Conservation (phyloP, 139 green algal genomes). For the Bryopsis sp. region DNA sequence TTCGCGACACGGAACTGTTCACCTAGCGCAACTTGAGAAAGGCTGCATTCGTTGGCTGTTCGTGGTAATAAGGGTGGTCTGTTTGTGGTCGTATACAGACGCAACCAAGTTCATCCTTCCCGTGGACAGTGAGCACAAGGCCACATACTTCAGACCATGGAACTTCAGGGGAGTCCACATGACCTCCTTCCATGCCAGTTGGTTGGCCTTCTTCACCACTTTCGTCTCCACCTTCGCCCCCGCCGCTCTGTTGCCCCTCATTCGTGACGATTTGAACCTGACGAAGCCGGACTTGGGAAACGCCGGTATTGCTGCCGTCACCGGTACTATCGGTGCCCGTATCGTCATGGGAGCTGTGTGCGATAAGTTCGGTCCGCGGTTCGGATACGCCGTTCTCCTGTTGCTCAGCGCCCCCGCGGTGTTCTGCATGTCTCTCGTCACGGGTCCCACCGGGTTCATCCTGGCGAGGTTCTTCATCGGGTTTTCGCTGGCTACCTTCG, state of each 20-base stretch:
- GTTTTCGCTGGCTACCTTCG: constrained; percentile 73
- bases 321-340: constrained; percentile 38
- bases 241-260: constrained; percentile 51
- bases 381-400: constrained; percentile 42
- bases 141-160: constrained; percentile 6
- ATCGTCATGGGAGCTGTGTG: constrained; percentile 51
- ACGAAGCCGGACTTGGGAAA: constrained; percentile 37
- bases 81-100: too few relatives aligned
- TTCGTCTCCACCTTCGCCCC: constrained; percentile 69
- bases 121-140: constrained; percentile 20
- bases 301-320: constrained; percentile 40
- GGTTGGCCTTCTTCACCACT: constrained; percentile 64
- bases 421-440: constrained; percentile 59
- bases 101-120: constrained; percentile 15
- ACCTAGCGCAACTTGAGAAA: too few relatives aligned
- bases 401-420: constrained; percentile 48
- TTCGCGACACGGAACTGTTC: too few relatives aligned
- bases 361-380: constrained; percentile 64
- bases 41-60: too few relatives aligned
- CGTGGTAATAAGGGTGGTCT: too few relatives aligned
- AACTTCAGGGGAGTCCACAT: constrained; percentile 37
- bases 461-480: constrained; percentile 69
- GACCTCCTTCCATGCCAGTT: constrained; percentile 64
- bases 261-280: constrained; percentile 54
- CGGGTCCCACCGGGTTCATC: constrained; percentile 55